Base-by-base conservation (phyloP, 2,329 filamentous ascomycete species). In the Talaromyces sp. region DNA sequence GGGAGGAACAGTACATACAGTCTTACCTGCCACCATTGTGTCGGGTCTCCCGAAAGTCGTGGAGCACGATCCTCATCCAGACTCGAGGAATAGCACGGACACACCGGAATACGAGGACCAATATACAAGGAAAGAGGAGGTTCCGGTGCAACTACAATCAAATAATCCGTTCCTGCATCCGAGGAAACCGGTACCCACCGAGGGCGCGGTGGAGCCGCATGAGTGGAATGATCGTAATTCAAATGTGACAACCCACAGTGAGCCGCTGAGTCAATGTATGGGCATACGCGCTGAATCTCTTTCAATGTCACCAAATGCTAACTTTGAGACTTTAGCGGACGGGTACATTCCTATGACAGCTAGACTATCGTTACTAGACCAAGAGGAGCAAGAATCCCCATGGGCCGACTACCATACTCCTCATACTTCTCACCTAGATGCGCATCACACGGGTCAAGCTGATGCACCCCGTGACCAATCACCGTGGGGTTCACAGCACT, bases 261-360 rank as follows among this genome's bases (percentile, higher is more conserved):
- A 65, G 33, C 60, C 59, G 32, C 52, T 70, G 24, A 70, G 70
- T 35, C 70, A 72, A 60, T 68, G 71, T 71, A 65, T 44, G 62
- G 17, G 22, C 35, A 24, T 5, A n/a, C 30, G 45, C 29, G 19
- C 13, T 39, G 30, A 16, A 14, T 40, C 14, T 27, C 44, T 45
- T 48, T 13, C 30, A 40, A 11, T 11, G 13, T 47, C 19, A 16
- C 7, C 20, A 2, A 11, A 56, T 58, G 47, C 61, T 67, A 30
- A 66, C 52, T 27, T 27, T 4, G 24, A 16, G 24, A 11, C 32
- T 36, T 36, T 19, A 71, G 69, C 63, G 16, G 69, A 70, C 32
- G 71, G 71, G n/a, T 70, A 70, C 47, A 73, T 74, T 37, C 70
- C 71, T 1, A 73, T 74, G 71, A 72, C 71, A 33, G 71, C 70